Percentiles rank a stretch among this genome's conserved stretches.
Evolutionary conservation across 805 yeast species (phyloP).

Genomic region (Starmerella stellata): DNA sequence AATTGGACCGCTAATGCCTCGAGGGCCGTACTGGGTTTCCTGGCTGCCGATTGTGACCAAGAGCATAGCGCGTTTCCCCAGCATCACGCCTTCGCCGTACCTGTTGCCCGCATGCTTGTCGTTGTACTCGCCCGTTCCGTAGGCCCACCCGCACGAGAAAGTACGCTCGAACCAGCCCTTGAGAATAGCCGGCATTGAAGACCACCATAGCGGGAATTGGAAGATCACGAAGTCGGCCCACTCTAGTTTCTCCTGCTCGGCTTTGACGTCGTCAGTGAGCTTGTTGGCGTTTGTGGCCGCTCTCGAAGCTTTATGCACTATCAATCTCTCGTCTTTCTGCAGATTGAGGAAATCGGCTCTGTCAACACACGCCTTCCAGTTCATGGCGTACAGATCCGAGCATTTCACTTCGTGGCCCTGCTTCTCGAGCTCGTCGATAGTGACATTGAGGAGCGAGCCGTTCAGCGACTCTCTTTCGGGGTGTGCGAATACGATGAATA

Average conservation of each 20-base stretch:
- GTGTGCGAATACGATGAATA: background rate
- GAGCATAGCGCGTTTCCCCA: background rate
- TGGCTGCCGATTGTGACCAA: background rate
- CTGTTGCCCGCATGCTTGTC: background rate
- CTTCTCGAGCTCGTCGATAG: background rate
- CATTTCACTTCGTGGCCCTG: background rate
- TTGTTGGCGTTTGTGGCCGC: background rate
- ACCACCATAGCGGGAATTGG: slow-evolving; percentile 1
- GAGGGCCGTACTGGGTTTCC: background rate
- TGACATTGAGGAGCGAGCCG: background rate
- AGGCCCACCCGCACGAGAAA: background rate
- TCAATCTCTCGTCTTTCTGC: background rate
- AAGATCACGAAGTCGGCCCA: background rate
- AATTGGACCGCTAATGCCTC: background rate
- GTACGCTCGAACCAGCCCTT: background rate
- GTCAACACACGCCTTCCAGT: background rate
- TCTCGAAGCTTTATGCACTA: background rate
- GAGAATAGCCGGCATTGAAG: background rate
- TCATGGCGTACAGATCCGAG: background rate
- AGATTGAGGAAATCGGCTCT: background rate
- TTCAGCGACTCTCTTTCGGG: background rate
- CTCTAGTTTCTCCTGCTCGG: background rate
- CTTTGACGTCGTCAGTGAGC: background rate
- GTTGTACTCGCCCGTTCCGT: background rate
- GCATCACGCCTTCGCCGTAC: background rate